Base-by-base conservation (phyloP, 2,329 filamentous ascomycete species). In the Scedosporium aurantiacum region DNA sequence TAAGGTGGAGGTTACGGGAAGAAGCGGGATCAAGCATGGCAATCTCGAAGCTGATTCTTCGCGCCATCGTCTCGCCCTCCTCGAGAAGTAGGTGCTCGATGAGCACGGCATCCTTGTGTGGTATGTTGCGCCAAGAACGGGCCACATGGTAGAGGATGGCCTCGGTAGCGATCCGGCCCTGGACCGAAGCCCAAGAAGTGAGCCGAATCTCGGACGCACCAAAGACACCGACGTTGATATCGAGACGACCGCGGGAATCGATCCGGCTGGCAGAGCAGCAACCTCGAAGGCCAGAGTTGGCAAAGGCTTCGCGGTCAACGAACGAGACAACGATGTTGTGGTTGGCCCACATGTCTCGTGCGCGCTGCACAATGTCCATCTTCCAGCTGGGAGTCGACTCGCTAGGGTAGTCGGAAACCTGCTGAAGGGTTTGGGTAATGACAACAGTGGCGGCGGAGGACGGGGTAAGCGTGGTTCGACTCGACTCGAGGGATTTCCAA, bases 91-190 rank as follows among this genome's bases (percentile, higher is more conserved):
- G 68, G 60, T 72, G 71, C 64, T 74, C 72, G 2, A 70, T 68
- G 16, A 70, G 67, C 4, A 70, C 66, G 2, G 72, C 71, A 16
- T 71, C 67, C 8, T 64, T 63, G 25, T 70, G 67, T 5, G 66
- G 64, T 7, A 72, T 63, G 4, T 65, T 63, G 23, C 72, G 63
- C 21, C 68, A 65, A 2, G 68, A 67, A 7, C 70, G 67, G 3
- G 71, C 67, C 4, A 68, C 67, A 60, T 74, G 72, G 61, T 74
- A 72, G 3, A 75, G 62, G n/a, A 74, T 65, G 4, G 68, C 68
- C 63, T 74, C 73, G 4, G 71, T 64, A 21, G 60, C 60, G 28
- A 69, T 62, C 14, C 61, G 63, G 3, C 64, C 63, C n/a, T 67
- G 60, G 2, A 70, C 64, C 6, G 66, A 64, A 45, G 69, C 64